Conservation (phyloP, 768 basidiomycete genomes). For the Strobilomyces dryophilus region DNA sequence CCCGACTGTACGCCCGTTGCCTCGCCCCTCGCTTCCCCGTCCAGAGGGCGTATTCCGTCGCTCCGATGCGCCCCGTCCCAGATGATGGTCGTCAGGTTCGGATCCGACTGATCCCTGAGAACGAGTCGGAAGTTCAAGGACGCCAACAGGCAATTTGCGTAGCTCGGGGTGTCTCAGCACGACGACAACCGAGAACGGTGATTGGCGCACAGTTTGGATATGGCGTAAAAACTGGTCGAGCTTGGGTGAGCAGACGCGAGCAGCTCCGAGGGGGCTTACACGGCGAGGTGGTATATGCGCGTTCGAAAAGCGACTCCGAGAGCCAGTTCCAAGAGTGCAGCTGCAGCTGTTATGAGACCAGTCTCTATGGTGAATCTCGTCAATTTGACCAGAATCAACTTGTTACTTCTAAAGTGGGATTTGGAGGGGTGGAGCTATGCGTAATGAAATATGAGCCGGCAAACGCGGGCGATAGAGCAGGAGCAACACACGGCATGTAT, state of each 20-base stretch:
- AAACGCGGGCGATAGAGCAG: too few relatives aligned
- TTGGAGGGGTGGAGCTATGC: constrained; percentile 15
- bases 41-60: too few relatives aligned
- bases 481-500: too few relatives aligned
- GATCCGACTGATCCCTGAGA: constrained; percentile 5
- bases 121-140: constrained; percentile 13
- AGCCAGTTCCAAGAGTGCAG: constrained; percentile 16
- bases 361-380: constrained; percentile 25
- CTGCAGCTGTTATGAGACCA: constrained; percentile 17
- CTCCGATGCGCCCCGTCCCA: not conserved
- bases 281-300: constrained; percentile 9
- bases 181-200: not conserved
- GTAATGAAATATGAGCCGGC: not conserved
- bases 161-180: constrained; percentile 2
- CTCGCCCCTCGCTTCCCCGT: too few relatives aligned
- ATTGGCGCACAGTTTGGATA: constrained; percentile 14
- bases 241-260: not conserved
- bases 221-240: constrained; percentile 4
- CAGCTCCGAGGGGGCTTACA: constrained; percentile 9
- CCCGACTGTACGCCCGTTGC: not conserved
- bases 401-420: constrained; percentile 1
- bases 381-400: constrained; percentile 3
- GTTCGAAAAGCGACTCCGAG: constrained; percentile 4
- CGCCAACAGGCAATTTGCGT: constrained; percentile 17
- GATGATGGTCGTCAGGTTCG: not conserved